phyloP scores from a whole-genome alignment of 768 basidiomycete genomes.

The Trametes elegans region DNA sequence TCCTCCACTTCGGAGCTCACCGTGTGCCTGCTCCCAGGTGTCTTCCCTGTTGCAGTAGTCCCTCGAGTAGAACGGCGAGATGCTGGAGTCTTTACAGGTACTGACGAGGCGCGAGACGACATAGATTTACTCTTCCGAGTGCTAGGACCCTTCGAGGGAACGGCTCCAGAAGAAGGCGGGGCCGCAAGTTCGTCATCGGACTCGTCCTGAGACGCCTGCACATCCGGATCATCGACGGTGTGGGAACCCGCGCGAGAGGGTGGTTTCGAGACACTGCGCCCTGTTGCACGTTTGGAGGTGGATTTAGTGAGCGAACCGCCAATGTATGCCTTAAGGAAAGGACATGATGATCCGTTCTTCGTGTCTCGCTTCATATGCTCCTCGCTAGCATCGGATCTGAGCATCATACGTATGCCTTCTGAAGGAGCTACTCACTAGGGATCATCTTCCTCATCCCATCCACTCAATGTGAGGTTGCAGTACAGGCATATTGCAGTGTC shows the following conservation, averaged over 20 bases:
- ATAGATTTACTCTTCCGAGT: slow-evolving; percentile 12
- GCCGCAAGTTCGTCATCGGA: slow-evolving; percentile 30
- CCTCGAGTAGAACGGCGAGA: slow-evolving; percentile 23
- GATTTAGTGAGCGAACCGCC: slow-evolving; percentile 18
- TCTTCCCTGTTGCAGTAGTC: slow-evolving; percentile 16
- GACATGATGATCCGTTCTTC: slow-evolving; percentile 42
- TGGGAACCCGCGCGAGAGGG: slow-evolving; percentile 21
- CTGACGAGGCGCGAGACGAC: slow-evolving; percentile 21
- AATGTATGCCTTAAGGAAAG: slow-evolving; percentile 39
- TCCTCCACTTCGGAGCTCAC: slow-evolving; percentile 22
- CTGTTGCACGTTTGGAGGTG: slow-evolving; percentile 23
- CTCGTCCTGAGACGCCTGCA: slow-evolving; percentile 14
- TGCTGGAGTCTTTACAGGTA: slow-evolving; percentile 20
- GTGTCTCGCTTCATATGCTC: slow-evolving; percentile 71
- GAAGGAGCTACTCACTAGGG: slow-evolving; percentile 63
- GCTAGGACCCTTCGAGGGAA: slow-evolving; percentile 2
- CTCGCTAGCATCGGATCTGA: slow-evolving; percentile 49
- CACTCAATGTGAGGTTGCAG: slow-evolving; percentile 74
- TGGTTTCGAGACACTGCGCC: slow-evolving; percentile 30
- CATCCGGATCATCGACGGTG: slow-evolving; percentile 15
- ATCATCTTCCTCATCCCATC: slow-evolving; percentile 87
- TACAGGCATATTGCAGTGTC: slow-evolving; percentile 87
- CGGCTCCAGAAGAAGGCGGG: slow-evolving; percentile 4
- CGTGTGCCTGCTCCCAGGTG: slow-evolving; percentile 14
- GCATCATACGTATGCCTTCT: too few relatives aligned